Percentiles rank a stretch among this genome's conserved stretches.
phyloP scores from a whole-genome alignment of 176 grass and related monocot genomes.

The Oryza officinalis region DNA sequence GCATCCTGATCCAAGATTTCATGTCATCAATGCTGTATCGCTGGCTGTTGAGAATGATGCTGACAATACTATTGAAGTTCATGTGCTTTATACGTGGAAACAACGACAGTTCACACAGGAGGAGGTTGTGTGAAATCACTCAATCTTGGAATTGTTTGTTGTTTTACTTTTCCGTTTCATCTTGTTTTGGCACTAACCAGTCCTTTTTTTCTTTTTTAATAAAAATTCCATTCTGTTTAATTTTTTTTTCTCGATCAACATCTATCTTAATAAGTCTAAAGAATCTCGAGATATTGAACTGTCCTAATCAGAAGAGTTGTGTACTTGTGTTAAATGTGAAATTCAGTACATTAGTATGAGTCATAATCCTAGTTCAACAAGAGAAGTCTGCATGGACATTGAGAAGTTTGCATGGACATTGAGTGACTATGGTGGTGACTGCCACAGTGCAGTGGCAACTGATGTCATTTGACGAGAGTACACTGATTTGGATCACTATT shows the following conservation, averaged over 20 bases:
- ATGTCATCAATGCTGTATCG: constrained; percentile 81
- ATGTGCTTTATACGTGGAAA: constrained; percentile 60
- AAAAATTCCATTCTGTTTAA: neutral
- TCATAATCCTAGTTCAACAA: neutral
- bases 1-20: constrained; percentile 74
- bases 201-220: neutral
- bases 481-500: constrained; percentile 8
- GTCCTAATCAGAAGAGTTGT: neutral
- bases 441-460: neutral
- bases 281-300: neutral
- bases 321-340: neutral
- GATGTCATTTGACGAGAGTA: constrained; percentile 13
- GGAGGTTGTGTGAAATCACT: constrained; percentile 44
- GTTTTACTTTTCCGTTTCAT: neutral
- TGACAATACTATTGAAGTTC: constrained; percentile 43
- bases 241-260: constrained; percentile 2
- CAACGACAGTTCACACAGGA: constrained; percentile 48
- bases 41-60: constrained; percentile 67
- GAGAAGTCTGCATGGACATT: neutral
- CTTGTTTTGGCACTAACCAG: neutral
- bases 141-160: constrained; percentile 16
- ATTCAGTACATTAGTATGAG: neutral
- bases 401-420: neutral
- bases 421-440: too few species aligned
- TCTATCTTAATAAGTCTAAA: neutral